A percentile compares a stretch with the other conserved stretches of the same genome.
These are phyloP conservation scores for Senna tora DNA, from an alignment of 306 rosid genomes.

Conservation along the genomic window DNA sequence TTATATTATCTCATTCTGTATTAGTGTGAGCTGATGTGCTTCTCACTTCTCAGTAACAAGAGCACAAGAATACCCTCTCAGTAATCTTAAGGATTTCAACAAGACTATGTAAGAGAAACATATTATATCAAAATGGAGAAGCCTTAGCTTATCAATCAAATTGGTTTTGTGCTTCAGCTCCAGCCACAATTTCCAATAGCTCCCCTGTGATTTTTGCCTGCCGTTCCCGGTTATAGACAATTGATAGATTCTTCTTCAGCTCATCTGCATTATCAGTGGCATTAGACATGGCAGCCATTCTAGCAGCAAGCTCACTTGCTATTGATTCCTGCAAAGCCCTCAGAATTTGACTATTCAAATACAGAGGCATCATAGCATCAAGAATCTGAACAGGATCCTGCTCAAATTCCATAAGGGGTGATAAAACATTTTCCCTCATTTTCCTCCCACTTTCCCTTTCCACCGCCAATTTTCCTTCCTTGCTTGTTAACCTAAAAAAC, in stretches of 20 bases:
- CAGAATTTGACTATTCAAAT: constrained; percentile 75
- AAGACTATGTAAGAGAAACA: background rate
- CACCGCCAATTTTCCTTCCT: constrained; percentile 65
- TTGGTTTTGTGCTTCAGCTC: constrained; percentile 65
- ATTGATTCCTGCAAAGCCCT: constrained; percentile 77
- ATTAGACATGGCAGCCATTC: constrained; percentile 82
- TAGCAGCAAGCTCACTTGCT: constrained; percentile 86
- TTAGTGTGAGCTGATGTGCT: no score
- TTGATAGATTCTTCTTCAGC: constrained; percentile 60
- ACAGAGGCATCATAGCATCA: constrained; percentile 89
- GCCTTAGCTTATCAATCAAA: constrained; percentile 42
- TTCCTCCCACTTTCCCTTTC: constrained; percentile 48
- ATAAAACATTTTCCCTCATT: constrained; percentile 32
- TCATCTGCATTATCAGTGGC: constrained; percentile 81
- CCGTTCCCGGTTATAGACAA: constrained; percentile 60
- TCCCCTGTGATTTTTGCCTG: constrained; percentile 82
- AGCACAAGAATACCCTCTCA: background rate
- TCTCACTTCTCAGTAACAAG: no score
- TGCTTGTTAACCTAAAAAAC: constrained; percentile 68
- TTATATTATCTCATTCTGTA: no score
- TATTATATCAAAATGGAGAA: background rate
- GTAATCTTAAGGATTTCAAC: background rate
- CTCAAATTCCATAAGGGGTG: constrained; percentile 68
- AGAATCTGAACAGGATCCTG: constrained; percentile 87
- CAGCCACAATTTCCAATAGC: constrained; percentile 83